A percentile compares a stretch with the other conserved stretches of the same genome.
Conservation (phyloP, 495 filamentous ascomycete species). For the Hypoxylon cercidicola region DNA sequence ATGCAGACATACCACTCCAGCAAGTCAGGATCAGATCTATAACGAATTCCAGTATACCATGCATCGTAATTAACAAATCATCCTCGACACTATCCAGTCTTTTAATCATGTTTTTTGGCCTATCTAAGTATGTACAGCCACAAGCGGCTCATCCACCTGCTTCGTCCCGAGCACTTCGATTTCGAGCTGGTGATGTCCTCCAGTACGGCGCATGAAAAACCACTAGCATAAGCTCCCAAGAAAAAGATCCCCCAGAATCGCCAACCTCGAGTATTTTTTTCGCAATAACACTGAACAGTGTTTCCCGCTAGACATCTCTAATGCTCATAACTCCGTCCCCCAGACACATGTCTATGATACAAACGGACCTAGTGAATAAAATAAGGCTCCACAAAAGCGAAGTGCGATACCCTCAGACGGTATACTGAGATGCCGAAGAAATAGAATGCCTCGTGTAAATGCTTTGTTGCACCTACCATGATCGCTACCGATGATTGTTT, state of each 20-base stretch:
- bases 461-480: slow-evolving; percentile 21
- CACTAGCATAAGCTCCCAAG: slow-evolving; percentile 22
- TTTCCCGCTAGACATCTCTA: slow-evolving; percentile 39
- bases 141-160: slow-evolving; percentile 38
- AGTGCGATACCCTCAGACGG: slow-evolving; percentile 26
- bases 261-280: slow-evolving; percentile 23
- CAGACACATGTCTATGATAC: slow-evolving; percentile 47
- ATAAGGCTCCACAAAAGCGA: slow-evolving; percentile 23
- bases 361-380: slow-evolving; percentile 37
- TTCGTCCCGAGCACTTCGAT: slow-evolving; percentile 53
- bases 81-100: too few relatives aligned
- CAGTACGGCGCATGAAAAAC: slow-evolving; percentile 38
- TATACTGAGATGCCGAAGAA: slow-evolving; percentile 33
- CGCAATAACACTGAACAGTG: slow-evolving; percentile 12
- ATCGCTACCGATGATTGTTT: slow-evolving; percentile 34
- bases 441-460: slow-evolving; percentile 40
- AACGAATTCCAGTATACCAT: too few relatives aligned
- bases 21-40: too few relatives aligned
- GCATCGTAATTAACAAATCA: too few relatives aligned
- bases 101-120: slow-evolving; percentile 32
- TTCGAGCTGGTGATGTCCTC: slow-evolving; percentile 42
- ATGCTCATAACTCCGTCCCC: slow-evolving; percentile 46
- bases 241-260: slow-evolving; percentile 26
- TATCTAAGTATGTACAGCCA: slow-evolving; percentile 49
- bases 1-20: too few relatives aligned